These are phyloP conservation scores for Alternaria triticina DNA, from an alignment of 2,329 filamentous ascomycete genomes.

Conservation along the genomic window DNA sequence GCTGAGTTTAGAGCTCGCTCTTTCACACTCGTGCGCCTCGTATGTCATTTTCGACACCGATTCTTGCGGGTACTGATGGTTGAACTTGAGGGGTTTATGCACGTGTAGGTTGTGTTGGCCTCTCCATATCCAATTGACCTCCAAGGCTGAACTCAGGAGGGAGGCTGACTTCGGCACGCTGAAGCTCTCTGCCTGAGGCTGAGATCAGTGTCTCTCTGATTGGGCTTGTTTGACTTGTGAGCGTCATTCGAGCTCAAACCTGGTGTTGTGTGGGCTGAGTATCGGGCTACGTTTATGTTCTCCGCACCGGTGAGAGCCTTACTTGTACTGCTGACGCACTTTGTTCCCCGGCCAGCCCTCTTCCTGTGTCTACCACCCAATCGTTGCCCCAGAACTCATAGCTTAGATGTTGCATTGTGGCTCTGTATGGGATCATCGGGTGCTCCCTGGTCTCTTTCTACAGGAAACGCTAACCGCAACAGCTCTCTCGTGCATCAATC, in stretches of 20 bases:
- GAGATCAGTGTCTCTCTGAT: not conserved
- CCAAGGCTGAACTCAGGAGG: not conserved
- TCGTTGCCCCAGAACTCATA: not conserved
- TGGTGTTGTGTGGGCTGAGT: not conserved
- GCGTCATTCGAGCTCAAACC: not conserved
- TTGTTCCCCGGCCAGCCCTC: rapidly evolving
- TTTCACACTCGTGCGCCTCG: too few relatives aligned
- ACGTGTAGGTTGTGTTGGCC: not conserved
- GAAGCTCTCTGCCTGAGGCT: not conserved
- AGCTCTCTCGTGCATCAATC: too few relatives aligned
- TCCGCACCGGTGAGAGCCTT: not conserved
- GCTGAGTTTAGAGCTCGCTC: too few relatives aligned
- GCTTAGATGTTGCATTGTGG: not conserved
- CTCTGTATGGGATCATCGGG: not conserved
- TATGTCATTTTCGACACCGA: too few relatives aligned
- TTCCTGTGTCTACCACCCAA: not conserved
- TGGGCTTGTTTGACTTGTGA: not conserved
- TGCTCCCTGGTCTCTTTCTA: not conserved
- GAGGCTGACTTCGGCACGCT: not conserved
- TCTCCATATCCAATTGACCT: not conserved
- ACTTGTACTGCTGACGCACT: not conserved
- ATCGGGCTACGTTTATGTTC: not conserved
- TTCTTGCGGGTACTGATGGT: too few relatives aligned
- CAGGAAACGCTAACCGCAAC: not conserved
- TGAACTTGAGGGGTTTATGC: not conserved